phyloP scores from a whole-genome alignment of 1,284 basidiomycete genomes.

The Neolentinus lepideus region DNA sequence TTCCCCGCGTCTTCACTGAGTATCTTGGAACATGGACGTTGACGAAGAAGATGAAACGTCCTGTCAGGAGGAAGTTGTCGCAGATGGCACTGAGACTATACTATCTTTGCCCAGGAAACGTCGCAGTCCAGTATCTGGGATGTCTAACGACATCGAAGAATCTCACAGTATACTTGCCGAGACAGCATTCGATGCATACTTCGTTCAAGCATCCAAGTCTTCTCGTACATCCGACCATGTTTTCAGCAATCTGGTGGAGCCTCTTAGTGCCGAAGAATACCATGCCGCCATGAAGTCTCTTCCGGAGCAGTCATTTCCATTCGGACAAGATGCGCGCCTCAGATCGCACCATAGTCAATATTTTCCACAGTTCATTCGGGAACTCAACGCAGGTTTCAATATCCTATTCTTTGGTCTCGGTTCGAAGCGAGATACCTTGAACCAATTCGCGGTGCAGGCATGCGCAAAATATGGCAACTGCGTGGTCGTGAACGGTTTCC shows the following conservation, averaged over 20 bases:
- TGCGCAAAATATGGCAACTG: constrained; percentile 61
- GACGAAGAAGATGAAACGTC: background rate
- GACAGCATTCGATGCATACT: constrained; percentile 79
- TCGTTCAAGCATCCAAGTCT: constrained; percentile 56
- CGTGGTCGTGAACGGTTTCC: constrained; percentile 76
- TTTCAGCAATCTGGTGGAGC: constrained; percentile 66
- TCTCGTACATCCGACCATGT: constrained; percentile 69
- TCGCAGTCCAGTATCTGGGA: background rate
- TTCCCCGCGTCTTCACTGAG: too few relatives aligned
- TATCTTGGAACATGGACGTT: too few relatives aligned
- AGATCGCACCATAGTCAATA: constrained; percentile 24
- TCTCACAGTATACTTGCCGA: constrained; percentile 16
- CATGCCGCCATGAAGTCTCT: constrained; percentile 34
- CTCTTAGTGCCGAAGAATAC: constrained; percentile 59
- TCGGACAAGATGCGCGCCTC: constrained; percentile 21
- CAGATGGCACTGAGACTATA: background rate
- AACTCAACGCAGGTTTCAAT: constrained; percentile 80
- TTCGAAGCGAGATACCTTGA: constrained; percentile 72
- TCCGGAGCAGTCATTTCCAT: constrained; percentile 19
- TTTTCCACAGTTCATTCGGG: constrained; percentile 61
- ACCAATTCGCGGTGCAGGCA: constrained; percentile 56
- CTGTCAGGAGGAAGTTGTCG: background rate
- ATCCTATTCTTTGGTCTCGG: constrained; percentile 84
- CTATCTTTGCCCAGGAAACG: background rate
- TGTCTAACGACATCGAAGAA: background rate